Evolutionary conservation across 2,329 filamentous ascomycete species (phyloP), one percentile per base, ranked within the genome.

Genomic region (Trichoderma cornu-damae): DNA sequence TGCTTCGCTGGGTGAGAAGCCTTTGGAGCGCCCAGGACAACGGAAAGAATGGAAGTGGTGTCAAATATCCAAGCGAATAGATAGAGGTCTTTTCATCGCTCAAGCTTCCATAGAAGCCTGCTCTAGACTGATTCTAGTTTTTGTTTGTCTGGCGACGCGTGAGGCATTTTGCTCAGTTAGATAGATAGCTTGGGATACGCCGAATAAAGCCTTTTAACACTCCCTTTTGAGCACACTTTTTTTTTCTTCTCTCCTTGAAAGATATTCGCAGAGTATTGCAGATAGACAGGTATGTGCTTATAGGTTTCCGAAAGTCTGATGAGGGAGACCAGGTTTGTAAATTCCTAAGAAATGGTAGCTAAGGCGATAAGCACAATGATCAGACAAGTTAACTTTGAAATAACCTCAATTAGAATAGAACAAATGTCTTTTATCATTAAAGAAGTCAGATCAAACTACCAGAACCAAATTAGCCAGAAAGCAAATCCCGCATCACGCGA

Each of bases 341-440:
- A 38, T 26, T 50, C 47, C 22, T 2, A 38, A 50, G n/a, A n/a
- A 16, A 16, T 2, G 34, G 47, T 26, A 50, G 47, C 22, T 26
- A 34, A n/a, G n/a, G 22, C 16, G 9, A 16, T 6, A 16, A 24
- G 4, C 7, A 26, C 14, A 1, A n/a, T 8, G 6, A 20, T 9
- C 14, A 48, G 44, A n/a, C 30, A n/a, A n/a, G n/a, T 9, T n/a
- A n/a, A n/a, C n/a, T n/a, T n/a, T n/a, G n/a, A n/a, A n/a, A n/a
- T n/a, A n/a, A n/a, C n/a, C n/a, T n/a, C n/a, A n/a, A n/a, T n/a
- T n/a, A n/a, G n/a, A n/a, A n/a, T n/a, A n/a, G n/a, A n/a, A n/a
- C n/a, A n/a, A n/a, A n/a, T n/a, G n/a, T n/a, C n/a, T n/a, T n/a
- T n/a, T n/a, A n/a, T n/a, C n/a, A n/a, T n/a, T n/a, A n/a, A n/a